These are phyloP conservation scores for Trametopsis cervina DNA, from an alignment of 768 basidiomycete genomes.

Conservation along the genomic window DNA sequence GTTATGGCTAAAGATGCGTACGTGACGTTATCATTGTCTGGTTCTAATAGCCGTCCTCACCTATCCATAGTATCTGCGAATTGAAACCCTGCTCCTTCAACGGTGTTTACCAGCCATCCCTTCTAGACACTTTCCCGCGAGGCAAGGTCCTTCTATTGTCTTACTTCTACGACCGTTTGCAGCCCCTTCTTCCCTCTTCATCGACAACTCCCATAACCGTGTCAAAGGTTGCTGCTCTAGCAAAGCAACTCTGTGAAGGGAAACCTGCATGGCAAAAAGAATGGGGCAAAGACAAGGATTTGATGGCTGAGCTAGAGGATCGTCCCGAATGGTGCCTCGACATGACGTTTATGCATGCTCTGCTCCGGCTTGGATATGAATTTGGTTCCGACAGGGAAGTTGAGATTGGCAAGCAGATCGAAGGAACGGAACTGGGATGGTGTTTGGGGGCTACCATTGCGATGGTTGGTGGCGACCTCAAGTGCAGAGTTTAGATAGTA, in stretches of 20 bases:
- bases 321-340: slow-evolving; percentile 96
- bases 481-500: slow-evolving; percentile 41
- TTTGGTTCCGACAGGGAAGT: slow-evolving; percentile 64
- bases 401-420: slow-evolving; percentile 79
- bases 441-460: slow-evolving; percentile 79
- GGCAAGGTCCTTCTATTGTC: slow-evolving; percentile 90
- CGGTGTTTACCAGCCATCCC: slow-evolving; percentile 93
- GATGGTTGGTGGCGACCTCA: slow-evolving; percentile 57
- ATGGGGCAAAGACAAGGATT: slow-evolving; percentile 38
- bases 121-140: slow-evolving; percentile 79
- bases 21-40: slow-evolving; percentile 26
- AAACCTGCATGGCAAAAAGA: slow-evolving; percentile 46
- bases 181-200: slow-evolving; percentile 54
- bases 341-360: slow-evolving; percentile 88
- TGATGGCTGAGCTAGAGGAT: slow-evolving; percentile 64
- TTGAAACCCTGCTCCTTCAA: slow-evolving; percentile 94
- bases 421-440: slow-evolving; percentile 92
- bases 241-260: slow-evolving; percentile 69
- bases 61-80: slow-evolving; percentile 61
- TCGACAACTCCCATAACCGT: slow-evolving; percentile 26
- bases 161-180: slow-evolving; percentile 95
- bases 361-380: slow-evolving; percentile 88
- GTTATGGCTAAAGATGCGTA: slow-evolving; percentile 94
- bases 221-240: slow-evolving; percentile 54
- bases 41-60: not conserved